phyloP scores from a whole-genome alignment of 331 rosid genomes.

The Quercus tomentella region DNA sequence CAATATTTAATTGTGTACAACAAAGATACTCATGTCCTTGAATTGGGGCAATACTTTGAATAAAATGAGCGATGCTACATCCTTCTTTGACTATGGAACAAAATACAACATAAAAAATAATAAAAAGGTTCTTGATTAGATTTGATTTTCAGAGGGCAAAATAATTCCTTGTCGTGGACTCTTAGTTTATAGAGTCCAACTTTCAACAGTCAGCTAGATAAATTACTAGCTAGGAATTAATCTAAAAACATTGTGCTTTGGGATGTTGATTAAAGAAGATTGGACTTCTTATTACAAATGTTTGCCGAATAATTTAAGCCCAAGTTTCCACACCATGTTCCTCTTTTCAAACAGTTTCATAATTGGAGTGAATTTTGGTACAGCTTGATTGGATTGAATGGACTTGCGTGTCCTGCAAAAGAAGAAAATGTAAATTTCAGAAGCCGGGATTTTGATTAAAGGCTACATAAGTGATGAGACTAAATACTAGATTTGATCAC shows the following conservation, averaged over 20 bases:
- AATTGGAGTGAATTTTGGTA: slow-evolving; percentile 36
- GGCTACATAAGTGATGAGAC: background rate
- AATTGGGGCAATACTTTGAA: background rate
- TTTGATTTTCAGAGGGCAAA: background rate
- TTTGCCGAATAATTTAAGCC: slow-evolving; percentile 35
- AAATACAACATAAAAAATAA: background rate
- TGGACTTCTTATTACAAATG: slow-evolving; percentile 27
- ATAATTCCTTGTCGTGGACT: background rate
- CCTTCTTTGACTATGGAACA: background rate
- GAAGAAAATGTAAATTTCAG: slow-evolving; percentile 39
- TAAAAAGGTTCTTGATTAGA: background rate
- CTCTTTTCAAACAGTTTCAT: slow-evolving; percentile 44
- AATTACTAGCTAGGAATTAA: background rate
- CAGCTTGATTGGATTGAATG: slow-evolving; percentile 31
- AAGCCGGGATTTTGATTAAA: background rate
- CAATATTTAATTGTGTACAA: background rate
- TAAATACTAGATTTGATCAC: background rate
- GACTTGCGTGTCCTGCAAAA: slow-evolving; percentile 65
- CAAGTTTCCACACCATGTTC: slow-evolving; percentile 37
- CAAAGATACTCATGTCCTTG: background rate
- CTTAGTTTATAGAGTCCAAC: background rate
- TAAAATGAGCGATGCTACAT: background rate
- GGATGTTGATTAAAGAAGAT: background rate
- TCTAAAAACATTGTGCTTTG: background rate
- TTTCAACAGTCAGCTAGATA: background rate